Evolutionary conservation across 1,284 basidiomycete genomes (phyloP).

Genomic region (Trametes polyzona): DNA sequence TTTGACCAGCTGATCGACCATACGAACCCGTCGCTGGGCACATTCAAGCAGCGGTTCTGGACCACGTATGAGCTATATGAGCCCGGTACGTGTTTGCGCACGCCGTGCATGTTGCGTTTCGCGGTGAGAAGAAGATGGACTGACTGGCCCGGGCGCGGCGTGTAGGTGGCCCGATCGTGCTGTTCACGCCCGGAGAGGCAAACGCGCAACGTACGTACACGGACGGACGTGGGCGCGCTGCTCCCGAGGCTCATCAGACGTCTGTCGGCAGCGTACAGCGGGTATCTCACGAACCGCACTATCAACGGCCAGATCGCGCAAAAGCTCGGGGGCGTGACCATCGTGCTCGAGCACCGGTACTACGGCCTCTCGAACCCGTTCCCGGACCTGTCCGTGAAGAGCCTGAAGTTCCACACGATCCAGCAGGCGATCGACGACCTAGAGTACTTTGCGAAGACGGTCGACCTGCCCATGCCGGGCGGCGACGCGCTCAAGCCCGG

Average conservation of each 20-base stretch:
- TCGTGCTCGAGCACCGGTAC: conserved; percentile 64
- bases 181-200: conserved; percentile 55
- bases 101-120: too few species aligned
- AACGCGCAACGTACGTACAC: conserved; percentile 45
- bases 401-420: conserved; percentile 62
- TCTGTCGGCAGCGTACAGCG: conserved; percentile 37
- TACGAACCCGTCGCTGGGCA: conserved; percentile 69
- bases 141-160: background rate
- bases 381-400: conserved; percentile 61
- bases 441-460: conserved; percentile 70
- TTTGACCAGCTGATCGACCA: conserved; percentile 80
- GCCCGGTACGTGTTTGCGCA: conserved; percentile 40
- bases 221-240: background rate
- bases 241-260: background rate
- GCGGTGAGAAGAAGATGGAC: background rate
- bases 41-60: conserved; percentile 77
- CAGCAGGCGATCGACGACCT: conserved; percentile 76
- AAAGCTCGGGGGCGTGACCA: conserved; percentile 61
- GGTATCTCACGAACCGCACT: conserved; percentile 66
- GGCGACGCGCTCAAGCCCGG: conserved; percentile 60
- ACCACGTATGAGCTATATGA: conserved; percentile 66
- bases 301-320: conserved; percentile 72
- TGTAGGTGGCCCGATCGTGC: conserved; percentile 68
- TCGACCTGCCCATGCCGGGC: conserved; percentile 65
- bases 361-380: conserved; percentile 61